Evolutionary conservation across 176 grass and related monocot genomes (phyloP), one percentile per base, ranked within the genome.

Genomic region (Carex myosuroides): DNA sequence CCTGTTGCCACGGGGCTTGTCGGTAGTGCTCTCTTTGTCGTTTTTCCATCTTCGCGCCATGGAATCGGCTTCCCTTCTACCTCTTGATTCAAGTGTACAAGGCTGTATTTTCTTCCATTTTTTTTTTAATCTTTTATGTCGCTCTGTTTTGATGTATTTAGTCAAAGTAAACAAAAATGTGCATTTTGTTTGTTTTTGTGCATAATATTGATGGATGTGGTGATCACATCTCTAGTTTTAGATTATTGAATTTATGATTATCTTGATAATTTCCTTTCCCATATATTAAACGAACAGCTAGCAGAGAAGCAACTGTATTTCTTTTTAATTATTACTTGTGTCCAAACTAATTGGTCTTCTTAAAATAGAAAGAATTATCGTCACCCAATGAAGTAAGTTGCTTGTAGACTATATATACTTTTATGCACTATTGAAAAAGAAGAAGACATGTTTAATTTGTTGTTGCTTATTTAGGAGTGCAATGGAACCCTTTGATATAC

Each of bases 1-100:
- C 80, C 80, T 7, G 60, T 83, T 52, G 80, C 80, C 21, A 53
- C 80, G 4, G 80, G 80, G 20, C 62, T 83, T 10, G 26, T 83
- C 12, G 80, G 80, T 68, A 68, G 80, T 17, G 80, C 60, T 16
- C 39, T 83, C 39, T 83, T 83, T 16, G 61, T 83, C 5, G 62
- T 83, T 24, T 83, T 83, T 13, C 80, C 62, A 0, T 83, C 80
- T 14, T 30, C 42, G 21, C 80, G 80, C 24, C 80, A 83, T 55
- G 80, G 80, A 54, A 83, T 83, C 1, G 80, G 80, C 61, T 83
- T 83, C 60, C 80, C 80, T 83, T 67, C 61, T 17, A 14, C 61
- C 2, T 65, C 80, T 83, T 83, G 80, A 83, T 75, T 50, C 66
- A 52, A 26, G 13, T 75, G 57, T 29, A 29, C 46, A 46, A 52